A percentile compares a stretch with the other conserved stretches of the same genome.
Evolutionary conservation across 805 yeast species (phyloP).

Genomic region (Pichia rugopelliculosa): DNA sequence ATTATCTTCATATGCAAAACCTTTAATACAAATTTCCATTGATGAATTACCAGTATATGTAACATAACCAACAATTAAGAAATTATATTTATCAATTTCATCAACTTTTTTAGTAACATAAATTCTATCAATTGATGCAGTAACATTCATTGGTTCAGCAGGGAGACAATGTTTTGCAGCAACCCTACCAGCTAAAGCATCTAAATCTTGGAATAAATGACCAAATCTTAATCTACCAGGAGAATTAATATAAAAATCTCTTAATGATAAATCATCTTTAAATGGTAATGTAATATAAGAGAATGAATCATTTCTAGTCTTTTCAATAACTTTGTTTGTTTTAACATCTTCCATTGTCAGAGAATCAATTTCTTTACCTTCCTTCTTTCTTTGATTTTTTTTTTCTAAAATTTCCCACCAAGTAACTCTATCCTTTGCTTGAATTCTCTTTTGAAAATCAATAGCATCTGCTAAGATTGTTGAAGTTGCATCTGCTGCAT

Average conservation of each 20-base stretch:
- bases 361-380: slow-evolving; percentile 67
- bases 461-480: slow-evolving; percentile 54
- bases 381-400: slow-evolving; percentile 58
- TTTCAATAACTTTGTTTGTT: slow-evolving; percentile 61
- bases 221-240: slow-evolving; percentile 90
- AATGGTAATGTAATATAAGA: slow-evolving; percentile 68
- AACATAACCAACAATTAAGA: slow-evolving; percentile 82
- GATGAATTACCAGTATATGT: slow-evolving; percentile 94
- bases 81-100: slow-evolving; percentile 64
- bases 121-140: slow-evolving; percentile 90
- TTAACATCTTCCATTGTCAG: slow-evolving; percentile 66
- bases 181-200: slow-evolving; percentile 88
- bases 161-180: slow-evolving; percentile 93
- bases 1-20: slow-evolving; percentile 61
- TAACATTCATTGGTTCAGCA: slow-evolving; percentile 90
- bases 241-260: slow-evolving; percentile 85
- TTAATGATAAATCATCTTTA: slow-evolving; percentile 71
- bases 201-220: slow-evolving; percentile 88
- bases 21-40: slow-evolving; percentile 90
- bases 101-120: slow-evolving; percentile 81
- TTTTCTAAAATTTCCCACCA: slow-evolving; percentile 84
- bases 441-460: slow-evolving; percentile 41
- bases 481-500: slow-evolving; percentile 70
- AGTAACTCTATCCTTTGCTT: slow-evolving; percentile 45
- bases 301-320: slow-evolving; percentile 73